Percentiles rank a stretch among this genome's conserved stretches.
Conservation (phyloP, 345 rosid genomes). For the Microthlaspi erraticum region DNA sequence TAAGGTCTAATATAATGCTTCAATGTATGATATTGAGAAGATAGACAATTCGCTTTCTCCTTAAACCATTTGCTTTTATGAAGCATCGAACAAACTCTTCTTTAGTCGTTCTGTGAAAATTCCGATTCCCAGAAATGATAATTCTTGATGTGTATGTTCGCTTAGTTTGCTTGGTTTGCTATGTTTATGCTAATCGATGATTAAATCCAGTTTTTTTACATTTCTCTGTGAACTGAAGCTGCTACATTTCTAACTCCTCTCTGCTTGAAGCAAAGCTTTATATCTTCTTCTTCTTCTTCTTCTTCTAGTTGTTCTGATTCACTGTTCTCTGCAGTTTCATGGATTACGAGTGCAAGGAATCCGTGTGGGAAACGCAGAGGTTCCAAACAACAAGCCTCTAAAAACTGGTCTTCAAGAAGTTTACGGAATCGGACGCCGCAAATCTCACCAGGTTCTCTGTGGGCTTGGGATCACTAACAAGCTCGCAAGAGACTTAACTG, state of each 20-base stretch:
- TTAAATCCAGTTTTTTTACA: slow-evolving; percentile 1
- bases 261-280: slow-evolving; percentile 19
- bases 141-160: background rate
- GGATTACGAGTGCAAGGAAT: slow-evolving; percentile 58
- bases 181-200: slow-evolving; percentile 9
- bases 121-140: background rate
- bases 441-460: slow-evolving; percentile 67
- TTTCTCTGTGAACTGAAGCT: background rate
- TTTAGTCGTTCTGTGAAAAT: background rate
- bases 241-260: background rate
- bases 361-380: slow-evolving; percentile 74
- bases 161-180: background rate
- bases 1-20: background rate
- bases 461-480: slow-evolving; percentile 68
- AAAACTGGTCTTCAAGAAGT: slow-evolving; percentile 67
- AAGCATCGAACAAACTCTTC: background rate
- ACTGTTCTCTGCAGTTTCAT: slow-evolving; percentile 44
- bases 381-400: slow-evolving; percentile 62
- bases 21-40: background rate
- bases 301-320: background rate
- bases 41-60: background rate
- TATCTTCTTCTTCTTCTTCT: background rate
- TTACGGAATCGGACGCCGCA: slow-evolving; percentile 73
- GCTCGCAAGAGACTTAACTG: slow-evolving; percentile 67
- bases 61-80: background rate